Percentiles rank a stretch among this genome's conserved stretches.
These are phyloP conservation scores for Aspergillus ochraceoroseus DNA, from an alignment of 2,329 filamentous ascomycete species.

Conservation along the genomic window DNA sequence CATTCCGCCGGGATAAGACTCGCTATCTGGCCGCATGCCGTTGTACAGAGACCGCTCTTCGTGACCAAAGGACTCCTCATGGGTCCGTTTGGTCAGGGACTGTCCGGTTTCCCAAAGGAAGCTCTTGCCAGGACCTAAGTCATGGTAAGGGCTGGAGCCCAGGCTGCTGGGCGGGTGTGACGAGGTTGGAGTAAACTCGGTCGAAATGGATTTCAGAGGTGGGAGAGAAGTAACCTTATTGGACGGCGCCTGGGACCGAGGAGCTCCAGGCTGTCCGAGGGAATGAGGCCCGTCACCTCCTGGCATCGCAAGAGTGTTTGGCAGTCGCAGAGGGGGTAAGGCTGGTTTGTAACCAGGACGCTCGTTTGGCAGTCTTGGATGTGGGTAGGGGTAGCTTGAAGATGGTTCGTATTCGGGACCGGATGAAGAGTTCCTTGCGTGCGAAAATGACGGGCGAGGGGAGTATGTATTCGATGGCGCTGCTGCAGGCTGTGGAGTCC, in stretches of 20 bases:
- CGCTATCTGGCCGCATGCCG: constrained; percentile 41
- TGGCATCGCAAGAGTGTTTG: background rate
- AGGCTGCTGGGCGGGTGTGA: constrained; percentile 25
- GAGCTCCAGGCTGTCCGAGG: constrained; percentile 26
- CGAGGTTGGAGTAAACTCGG: constrained; percentile 26
- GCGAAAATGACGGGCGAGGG: constrained; percentile 34
- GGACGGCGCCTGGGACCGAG: constrained; percentile 28
- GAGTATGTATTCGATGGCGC: constrained; percentile 34
- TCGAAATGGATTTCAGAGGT: constrained; percentile 34
- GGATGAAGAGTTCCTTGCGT: constrained; percentile 32
- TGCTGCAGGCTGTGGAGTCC: constrained; percentile 41
- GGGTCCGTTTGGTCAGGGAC: constrained; percentile 31
- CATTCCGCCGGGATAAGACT: constrained; percentile 21
- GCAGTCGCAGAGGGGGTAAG: constrained; percentile 28
- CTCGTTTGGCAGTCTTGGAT: constrained; percentile 21
- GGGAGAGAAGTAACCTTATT: constrained; percentile 31
- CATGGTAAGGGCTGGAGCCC: constrained; percentile 23
- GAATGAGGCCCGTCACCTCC: constrained; percentile 35
- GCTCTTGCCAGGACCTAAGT: constrained; percentile 25
- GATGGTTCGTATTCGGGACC: constrained; percentile 32
- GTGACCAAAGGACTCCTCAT: constrained; percentile 39
- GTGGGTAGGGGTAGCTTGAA: constrained; percentile 25
- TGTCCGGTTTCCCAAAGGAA: constrained; percentile 33
- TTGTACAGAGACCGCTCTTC: constrained; percentile 42
- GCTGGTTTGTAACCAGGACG: constrained; percentile 22